Conservation (phyloP, 768 basidiomycete species). For the Russula foetens region DNA sequence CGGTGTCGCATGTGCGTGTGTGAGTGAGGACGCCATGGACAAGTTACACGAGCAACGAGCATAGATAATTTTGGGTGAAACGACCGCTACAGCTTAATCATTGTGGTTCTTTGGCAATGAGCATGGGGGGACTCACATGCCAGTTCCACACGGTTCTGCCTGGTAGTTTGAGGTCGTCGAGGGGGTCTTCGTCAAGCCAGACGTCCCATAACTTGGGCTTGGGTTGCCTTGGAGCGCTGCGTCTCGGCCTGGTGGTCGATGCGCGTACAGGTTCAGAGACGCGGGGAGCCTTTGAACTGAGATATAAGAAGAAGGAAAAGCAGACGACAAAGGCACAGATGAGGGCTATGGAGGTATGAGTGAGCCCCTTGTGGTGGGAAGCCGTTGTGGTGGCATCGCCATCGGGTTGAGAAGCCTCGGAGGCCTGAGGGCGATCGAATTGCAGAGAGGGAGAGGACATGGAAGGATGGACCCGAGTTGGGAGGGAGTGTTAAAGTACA, state of each 20-base stretch:
- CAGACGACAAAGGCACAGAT: not conserved
- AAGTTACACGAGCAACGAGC: not conserved
- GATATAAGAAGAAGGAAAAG: not conserved
- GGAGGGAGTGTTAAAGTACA: not conserved
- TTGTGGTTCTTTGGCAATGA: not conserved
- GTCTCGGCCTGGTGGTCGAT: not conserved
- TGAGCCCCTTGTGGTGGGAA: not conserved
- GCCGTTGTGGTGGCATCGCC: not conserved
- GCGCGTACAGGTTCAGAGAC: not conserved
- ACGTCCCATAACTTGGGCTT: constrained; percentile 13
- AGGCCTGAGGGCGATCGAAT: not conserved
- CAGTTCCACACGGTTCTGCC: not conserved
- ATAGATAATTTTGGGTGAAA: not conserved
- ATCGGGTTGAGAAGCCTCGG: too few relatives aligned
- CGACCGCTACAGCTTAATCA: not conserved
- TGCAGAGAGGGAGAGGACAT: not conserved
- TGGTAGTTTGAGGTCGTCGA: not conserved
- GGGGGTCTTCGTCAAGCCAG: constrained; percentile 1
- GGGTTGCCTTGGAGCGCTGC: not conserved
- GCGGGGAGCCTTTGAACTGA: not conserved
- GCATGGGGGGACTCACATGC: constrained; percentile 3
- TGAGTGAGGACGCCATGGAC: not conserved
- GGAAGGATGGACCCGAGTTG: not conserved
- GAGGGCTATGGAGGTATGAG: not conserved
- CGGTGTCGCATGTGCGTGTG: not conserved